Evolutionary conservation across 2,329 filamentous ascomycete genomes (phyloP).

Genomic region (Sporothrix pallida): DNA sequence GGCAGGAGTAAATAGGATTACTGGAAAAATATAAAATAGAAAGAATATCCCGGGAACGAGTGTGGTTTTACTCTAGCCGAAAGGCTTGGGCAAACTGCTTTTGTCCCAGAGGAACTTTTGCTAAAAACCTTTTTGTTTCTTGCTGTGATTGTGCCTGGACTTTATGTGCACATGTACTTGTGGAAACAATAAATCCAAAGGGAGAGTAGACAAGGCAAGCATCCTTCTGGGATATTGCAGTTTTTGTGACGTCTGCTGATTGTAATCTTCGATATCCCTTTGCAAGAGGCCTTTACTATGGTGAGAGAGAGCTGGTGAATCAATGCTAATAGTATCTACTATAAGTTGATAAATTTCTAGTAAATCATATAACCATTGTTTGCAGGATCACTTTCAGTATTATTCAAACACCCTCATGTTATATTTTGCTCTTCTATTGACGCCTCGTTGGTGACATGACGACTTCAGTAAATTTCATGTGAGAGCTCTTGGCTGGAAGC

Average conservation of each 20-base stretch:
- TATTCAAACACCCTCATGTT: too few relatives aligned
- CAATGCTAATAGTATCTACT: too few relatives aligned
- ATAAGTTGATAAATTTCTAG: too few relatives aligned
- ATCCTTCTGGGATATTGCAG: not conserved
- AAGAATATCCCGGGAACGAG: not conserved
- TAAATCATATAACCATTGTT: too few relatives aligned
- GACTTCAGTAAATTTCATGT: too few relatives aligned
- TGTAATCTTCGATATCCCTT: not conserved
- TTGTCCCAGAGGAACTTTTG: constrained; percentile 1
- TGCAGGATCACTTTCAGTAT: too few relatives aligned
- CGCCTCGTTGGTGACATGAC: not conserved
- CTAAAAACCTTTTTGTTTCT: not conserved
- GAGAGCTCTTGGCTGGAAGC: not conserved
- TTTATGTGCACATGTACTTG: not conserved
- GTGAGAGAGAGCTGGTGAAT: not conserved
- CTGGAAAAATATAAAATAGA: not conserved
- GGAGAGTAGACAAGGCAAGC: not conserved
- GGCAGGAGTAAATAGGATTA: not conserved
- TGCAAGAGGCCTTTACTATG: not conserved
- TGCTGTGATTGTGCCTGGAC: not conserved
- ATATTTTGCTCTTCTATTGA: not conserved
- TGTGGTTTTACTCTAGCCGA: not conserved
- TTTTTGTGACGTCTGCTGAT: not conserved
- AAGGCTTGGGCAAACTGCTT: not conserved
- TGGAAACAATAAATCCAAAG: not conserved